Evolutionary conservation across 305 asterid species (phyloP), one percentile per base, ranked within the genome.

Genomic region (Solanum hybrid): DNA sequence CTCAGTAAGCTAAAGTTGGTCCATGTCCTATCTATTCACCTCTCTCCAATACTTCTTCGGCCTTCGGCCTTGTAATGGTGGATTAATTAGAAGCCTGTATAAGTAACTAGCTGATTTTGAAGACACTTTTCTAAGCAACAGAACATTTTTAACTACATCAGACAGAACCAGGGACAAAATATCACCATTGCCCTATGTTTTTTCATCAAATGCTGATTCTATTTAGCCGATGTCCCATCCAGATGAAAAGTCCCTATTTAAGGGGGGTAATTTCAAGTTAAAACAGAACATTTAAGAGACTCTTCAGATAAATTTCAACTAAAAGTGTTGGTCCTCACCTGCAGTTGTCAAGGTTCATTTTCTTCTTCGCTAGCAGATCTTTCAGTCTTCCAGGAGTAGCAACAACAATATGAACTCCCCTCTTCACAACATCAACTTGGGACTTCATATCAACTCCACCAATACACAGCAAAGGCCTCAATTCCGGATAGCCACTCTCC

Each of bases 371-470:
- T 38, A 96, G 93, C 95, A 96, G 90, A 90, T 96, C 99, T 93
- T 96, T 96, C 29, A 95, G 93, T 93, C 99, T 90, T 75, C 99
- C 99, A 4, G 99, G 99, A 35, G 99, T 96, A 87, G 99, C 99
- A 91, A 96, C 98, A 90, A 95, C 99, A 38, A 96, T 96, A 84
- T 96, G 99, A 89, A 96, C 98, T 80, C 99, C 99, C 87, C 87
- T 93, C 89, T 95, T 96, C 82, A 96, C 98, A 3, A 96, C 91
- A 40, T 96, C 99, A 90, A 96, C 94, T 85, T 96, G 99, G 29
- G 95, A 92, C 89, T 94, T 95, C 99, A 96, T 96, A 91, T 96
- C 97, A 29, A 95, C 94, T 72, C 99, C 99, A 56, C 99, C 99
- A 27, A 96, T 96, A 88, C 99, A 96, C 86, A 96, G 97, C 93